Evolutionary conservation across 2,329 filamentous ascomycete genomes (phyloP).

Genomic region (Neofusicoccum parvum): DNA sequence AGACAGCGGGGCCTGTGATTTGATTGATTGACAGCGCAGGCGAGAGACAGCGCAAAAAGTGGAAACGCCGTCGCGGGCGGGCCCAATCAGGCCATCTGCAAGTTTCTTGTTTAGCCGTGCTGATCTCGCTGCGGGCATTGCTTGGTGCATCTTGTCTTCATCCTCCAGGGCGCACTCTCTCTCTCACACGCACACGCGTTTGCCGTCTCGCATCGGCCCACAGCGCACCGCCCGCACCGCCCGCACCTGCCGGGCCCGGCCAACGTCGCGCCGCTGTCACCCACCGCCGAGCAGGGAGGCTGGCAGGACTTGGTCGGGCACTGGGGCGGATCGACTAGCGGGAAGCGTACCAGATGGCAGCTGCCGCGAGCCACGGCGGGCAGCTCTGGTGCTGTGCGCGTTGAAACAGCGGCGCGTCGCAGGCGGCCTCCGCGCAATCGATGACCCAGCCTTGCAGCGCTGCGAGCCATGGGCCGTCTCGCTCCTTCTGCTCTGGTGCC

Average conservation of each 20-base stretch:
- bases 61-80: background rate
- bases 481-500: too few species aligned
- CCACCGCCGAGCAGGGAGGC: too few species aligned
- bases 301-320: too few species aligned
- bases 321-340: background rate
- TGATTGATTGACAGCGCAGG: constrained; percentile 7
- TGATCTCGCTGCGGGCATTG: background rate
- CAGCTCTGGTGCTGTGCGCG: background rate
- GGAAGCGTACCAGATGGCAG: constrained; percentile 4
- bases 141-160: background rate
- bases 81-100: constrained; percentile 6
- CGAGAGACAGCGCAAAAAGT: background rate
- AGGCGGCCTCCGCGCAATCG: background rate
- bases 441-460: background rate
- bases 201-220: background rate
- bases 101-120: background rate
- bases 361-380: background rate
- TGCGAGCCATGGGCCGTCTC: background rate
- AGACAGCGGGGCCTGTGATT: background rate
- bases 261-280: too few species aligned
- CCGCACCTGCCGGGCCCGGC: too few species aligned
- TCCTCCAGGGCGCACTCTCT: background rate
- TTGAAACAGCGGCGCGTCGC: constrained; percentile 1
- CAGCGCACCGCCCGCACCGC: background rate
- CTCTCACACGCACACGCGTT: background rate